Conservation (phyloP, 2,329 filamentous ascomycete species). For the Trichophaea hybrida region DNA sequence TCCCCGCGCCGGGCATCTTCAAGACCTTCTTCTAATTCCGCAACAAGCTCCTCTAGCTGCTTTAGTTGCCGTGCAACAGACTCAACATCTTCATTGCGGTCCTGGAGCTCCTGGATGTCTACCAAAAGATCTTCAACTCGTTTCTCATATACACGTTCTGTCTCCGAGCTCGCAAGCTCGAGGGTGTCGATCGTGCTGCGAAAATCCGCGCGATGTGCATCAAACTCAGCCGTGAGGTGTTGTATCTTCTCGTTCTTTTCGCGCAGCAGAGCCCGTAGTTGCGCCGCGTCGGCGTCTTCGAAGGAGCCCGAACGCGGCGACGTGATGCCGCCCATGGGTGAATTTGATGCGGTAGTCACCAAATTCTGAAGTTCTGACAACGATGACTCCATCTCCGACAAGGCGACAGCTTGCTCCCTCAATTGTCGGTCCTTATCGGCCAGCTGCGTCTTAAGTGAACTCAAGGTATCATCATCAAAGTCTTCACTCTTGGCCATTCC, state of each 20-base stretch:
- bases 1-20: slow-evolving; percentile 90
- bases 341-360: slow-evolving; percentile 41
- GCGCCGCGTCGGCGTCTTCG: slow-evolving; percentile 57
- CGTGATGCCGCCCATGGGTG: slow-evolving; percentile 1
- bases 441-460: slow-evolving; percentile 56
- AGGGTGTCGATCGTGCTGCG: slow-evolving; percentile 91
- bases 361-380: slow-evolving; percentile 66
- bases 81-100: slow-evolving; percentile 76
- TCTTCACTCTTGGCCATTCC: slow-evolving; percentile 13
- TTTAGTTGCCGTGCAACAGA: slow-evolving; percentile 82
- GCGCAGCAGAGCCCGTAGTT: slow-evolving; percentile 66
- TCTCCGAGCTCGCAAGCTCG: slow-evolving; percentile 89
- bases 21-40: slow-evolving; percentile 88
- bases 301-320: slow-evolving; percentile 26
- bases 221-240: slow-evolving; percentile 85
- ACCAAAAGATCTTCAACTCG: slow-evolving; percentile 73
- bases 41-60: slow-evolving; percentile 87
- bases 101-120: slow-evolving; percentile 69
- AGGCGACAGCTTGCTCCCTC: slow-evolving; percentile 67
- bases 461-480: slow-evolving; percentile 53
- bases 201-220: slow-evolving; percentile 88
- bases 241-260: slow-evolving; percentile 97
- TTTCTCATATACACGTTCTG: slow-evolving; percentile 87
- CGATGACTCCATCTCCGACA: slow-evolving; percentile 81
- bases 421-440: slow-evolving; percentile 75